Conservation (phyloP, 2,329 filamentous ascomycete species). For the Fusarium lyarnte region DNA sequence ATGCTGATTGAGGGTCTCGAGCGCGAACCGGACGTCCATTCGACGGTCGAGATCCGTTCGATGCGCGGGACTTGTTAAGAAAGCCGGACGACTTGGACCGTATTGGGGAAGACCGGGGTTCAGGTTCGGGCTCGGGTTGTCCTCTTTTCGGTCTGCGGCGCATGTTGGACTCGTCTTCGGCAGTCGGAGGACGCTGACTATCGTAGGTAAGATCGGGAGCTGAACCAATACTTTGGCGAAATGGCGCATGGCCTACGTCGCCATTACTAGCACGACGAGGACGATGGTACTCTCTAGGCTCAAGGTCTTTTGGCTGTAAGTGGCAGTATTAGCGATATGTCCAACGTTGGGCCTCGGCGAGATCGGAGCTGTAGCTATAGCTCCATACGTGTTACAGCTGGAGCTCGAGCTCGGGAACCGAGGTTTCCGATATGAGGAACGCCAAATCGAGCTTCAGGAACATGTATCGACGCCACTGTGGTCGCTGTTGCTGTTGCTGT, state of each 20-base stretch:
- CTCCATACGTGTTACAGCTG: slow-evolving; percentile 11
- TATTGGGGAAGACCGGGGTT: slow-evolving; percentile 25
- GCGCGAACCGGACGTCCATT: slow-evolving; percentile 34
- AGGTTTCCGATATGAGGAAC: neutral
- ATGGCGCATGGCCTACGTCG: slow-evolving; percentile 12
- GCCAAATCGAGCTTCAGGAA: neutral
- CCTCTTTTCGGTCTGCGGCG: slow-evolving; percentile 56
- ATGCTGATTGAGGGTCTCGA: slow-evolving; percentile 56
- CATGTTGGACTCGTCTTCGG: slow-evolving; percentile 37
- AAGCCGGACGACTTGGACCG: slow-evolving; percentile 28
- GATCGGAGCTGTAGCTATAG: slow-evolving; percentile 22
- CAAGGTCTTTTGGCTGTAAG: slow-evolving; percentile 26
- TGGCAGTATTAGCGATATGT: slow-evolving; percentile 12
- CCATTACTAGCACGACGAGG: slow-evolving; percentile 35
- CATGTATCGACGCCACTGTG: neutral
- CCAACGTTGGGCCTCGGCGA: slow-evolving; percentile 6
- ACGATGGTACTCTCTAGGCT: slow-evolving; percentile 33
- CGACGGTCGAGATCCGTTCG: slow-evolving; percentile 25
- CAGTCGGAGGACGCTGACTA: slow-evolving; percentile 29
- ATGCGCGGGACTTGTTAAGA: slow-evolving; percentile 24
- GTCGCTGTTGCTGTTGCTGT: neutral
- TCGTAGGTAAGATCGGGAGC: slow-evolving; percentile 46
- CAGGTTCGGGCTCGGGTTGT: slow-evolving; percentile 44
- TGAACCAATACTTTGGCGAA: slow-evolving; percentile 48
- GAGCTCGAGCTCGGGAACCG: slow-evolving; percentile 18